These are phyloP conservation scores for Lecanicillium sp. DNA, from an alignment of 2,329 filamentous ascomycete genomes.

Conservation along the genomic window DNA sequence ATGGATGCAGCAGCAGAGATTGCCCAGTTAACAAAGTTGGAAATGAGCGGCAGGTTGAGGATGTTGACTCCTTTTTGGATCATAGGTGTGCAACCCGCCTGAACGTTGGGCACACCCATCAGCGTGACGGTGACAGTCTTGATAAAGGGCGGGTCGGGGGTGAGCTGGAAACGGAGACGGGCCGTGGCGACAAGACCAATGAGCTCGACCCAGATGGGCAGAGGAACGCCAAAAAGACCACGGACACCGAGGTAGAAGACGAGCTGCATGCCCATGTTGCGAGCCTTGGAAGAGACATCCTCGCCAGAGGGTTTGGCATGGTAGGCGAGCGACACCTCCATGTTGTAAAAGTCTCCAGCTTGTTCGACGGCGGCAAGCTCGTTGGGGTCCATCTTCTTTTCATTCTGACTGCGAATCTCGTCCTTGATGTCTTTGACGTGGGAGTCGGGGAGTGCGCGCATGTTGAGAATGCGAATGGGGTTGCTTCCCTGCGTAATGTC, in stretches of 20 bases:
- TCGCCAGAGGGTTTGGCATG: slow-evolving; percentile 69
- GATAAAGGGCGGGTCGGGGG: slow-evolving; percentile 83
- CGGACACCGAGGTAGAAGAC: slow-evolving; percentile 90
- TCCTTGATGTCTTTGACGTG: slow-evolving; percentile 73
- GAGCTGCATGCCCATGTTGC: slow-evolving; percentile 95
- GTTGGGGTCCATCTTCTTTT: slow-evolving; percentile 74
- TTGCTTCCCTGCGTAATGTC: slow-evolving; percentile 94
- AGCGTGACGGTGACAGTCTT: slow-evolving; percentile 89
- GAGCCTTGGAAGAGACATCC: slow-evolving; percentile 69
- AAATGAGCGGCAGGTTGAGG: slow-evolving; percentile 84
- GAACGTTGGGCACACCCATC: slow-evolving; percentile 86
- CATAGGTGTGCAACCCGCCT: slow-evolving; percentile 87
- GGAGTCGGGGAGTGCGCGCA: slow-evolving; percentile 71
- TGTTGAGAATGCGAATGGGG: slow-evolving; percentile 77
- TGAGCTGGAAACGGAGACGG: slow-evolving; percentile 72
- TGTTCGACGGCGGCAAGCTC: slow-evolving; percentile 85
- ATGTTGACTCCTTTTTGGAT: slow-evolving; percentile 85
- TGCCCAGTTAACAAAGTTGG: slow-evolving; percentile 94
- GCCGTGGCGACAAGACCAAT: slow-evolving; percentile 84
- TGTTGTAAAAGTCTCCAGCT: slow-evolving; percentile 85
- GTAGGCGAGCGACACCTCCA: slow-evolving; percentile 86
- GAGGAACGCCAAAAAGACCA: slow-evolving; percentile 78
- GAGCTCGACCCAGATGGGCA: slow-evolving; percentile 87
- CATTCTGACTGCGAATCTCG: slow-evolving; percentile 69
- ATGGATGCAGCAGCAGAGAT: slow-evolving; percentile 79